Conservation (phyloP, 208 protist genomes). For the Vickermania ingenoplastis region DNA sequence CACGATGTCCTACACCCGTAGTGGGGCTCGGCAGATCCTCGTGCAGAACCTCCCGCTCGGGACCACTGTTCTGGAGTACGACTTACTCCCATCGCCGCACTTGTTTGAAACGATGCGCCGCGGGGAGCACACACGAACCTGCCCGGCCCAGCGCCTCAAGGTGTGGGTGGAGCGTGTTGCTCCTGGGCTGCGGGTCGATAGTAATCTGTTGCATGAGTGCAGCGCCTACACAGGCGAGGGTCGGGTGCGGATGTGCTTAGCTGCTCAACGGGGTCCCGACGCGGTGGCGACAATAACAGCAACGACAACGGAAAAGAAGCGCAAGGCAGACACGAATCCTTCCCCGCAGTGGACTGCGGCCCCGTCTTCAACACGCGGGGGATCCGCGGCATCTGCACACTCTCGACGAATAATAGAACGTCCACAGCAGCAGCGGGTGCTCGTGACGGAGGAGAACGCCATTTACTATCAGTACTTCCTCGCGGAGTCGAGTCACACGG, state of each 20-base stretch:
- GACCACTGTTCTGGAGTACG: conserved; percentile 47
- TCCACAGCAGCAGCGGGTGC: background rate
- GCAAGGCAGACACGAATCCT: background rate
- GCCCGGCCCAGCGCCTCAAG: conserved; percentile 17
- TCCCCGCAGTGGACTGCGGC: background rate
- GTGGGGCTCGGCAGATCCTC: conserved; percentile 29
- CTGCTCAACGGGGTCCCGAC: background rate
- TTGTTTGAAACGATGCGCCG: conserved; percentile 67
- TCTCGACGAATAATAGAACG: too few species aligned
- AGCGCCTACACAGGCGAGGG: conserved; percentile 70
- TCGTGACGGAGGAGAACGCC: background rate
- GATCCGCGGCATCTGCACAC: too few species aligned
- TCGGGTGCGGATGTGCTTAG: conserved; percentile 60
- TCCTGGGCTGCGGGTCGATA: conserved; percentile 57
- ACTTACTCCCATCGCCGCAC: conserved; percentile 48
- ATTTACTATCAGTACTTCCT: background rate
- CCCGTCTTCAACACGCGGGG: background rate
- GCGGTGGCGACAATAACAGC: background rate
- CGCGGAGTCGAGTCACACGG: conserved; percentile 14
- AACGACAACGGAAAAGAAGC: background rate
- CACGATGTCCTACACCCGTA: conserved; percentile 4
- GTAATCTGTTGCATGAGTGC: conserved; percentile 76
- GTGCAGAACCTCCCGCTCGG: conserved; percentile 52
- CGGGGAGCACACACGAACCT: conserved; percentile 41
- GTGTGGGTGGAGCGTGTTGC: conserved; percentile 68